Percentiles rank a stretch among this genome's conserved stretches.
Conservation (phyloP, 2,329 filamentous ascomycete species). For the Trichoderma pleuroti region DNA sequence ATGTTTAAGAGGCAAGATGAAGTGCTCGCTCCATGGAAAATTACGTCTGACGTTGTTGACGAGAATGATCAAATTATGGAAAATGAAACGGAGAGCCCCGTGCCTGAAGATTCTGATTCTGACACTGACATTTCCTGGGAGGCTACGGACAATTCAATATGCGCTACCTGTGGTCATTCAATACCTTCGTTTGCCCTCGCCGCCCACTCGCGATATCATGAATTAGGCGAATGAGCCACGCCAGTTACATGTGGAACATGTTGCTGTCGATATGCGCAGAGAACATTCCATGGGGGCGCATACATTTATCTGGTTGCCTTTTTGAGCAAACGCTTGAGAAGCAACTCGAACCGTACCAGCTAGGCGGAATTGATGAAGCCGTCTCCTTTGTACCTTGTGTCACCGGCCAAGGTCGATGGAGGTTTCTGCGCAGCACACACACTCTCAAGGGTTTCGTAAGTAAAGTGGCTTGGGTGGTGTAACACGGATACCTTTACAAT, state of each 20-base stretch:
- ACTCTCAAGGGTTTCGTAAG: background rate
- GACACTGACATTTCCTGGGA: constrained; percentile 30
- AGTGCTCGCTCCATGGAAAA: constrained; percentile 63
- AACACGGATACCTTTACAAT: background rate
- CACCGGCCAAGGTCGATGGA: background rate
- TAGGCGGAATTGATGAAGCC: background rate
- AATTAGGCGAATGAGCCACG: constrained; percentile 28
- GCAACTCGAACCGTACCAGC: background rate
- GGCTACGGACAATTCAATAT: constrained; percentile 32
- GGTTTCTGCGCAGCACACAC: background rate
- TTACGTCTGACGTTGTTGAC: constrained; percentile 36
- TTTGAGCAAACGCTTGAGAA: background rate
- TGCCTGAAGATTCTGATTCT: constrained; percentile 22
- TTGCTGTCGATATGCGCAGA: background rate
- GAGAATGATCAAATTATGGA: constrained; percentile 16
- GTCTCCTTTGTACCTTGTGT: background rate
- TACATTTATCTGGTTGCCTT: background rate
- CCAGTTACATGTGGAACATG: background rate
- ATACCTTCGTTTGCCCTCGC: constrained; percentile 57
- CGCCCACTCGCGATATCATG: constrained; percentile 47
- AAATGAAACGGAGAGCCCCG: constrained; percentile 24
- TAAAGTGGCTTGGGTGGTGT: background rate
- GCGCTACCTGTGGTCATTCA: constrained; percentile 48
- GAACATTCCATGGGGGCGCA: background rate
- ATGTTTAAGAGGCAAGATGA: constrained; percentile 80